phyloP scores from a whole-genome alignment of 164 flowering plant genomes.

The Stephania yunnanensis region DNA sequence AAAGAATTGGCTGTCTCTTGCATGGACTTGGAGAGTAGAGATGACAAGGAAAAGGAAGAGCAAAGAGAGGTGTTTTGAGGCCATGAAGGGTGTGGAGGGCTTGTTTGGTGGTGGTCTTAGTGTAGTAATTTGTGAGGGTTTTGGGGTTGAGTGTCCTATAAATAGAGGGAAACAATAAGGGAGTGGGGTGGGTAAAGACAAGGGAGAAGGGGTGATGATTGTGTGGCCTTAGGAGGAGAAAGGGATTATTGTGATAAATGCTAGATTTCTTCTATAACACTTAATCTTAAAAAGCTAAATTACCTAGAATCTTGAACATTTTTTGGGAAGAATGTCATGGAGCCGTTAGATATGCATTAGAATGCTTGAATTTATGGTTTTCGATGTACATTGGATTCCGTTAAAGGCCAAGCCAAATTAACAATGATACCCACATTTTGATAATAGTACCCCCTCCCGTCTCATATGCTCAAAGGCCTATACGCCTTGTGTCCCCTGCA shows the following conservation, averaged over 20 bases:
- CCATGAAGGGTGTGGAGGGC: conserved; percentile 16
- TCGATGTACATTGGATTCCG: neutral
- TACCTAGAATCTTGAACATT: too few species aligned
- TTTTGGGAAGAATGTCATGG: too few species aligned
- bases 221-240: conserved; percentile 10
- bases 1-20: conserved; percentile 44
- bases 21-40: conserved; percentile 24
- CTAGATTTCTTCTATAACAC: neutral
- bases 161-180: neutral
- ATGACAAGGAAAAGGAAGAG: conserved; percentile 20
- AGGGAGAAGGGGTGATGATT: conserved; percentile 13
- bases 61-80: conserved; percentile 15
- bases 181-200: neutral
- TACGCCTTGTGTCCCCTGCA: neutral
- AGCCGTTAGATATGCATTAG: too few species aligned
- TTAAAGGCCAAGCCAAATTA: neutral
- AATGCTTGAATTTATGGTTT: too few species aligned
- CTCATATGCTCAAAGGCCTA: neutral
- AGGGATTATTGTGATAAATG: neutral
- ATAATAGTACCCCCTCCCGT: neutral
- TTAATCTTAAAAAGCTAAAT: too few species aligned
- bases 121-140: neutral
- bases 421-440: neutral
- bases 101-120: neutral
- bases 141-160: conserved; percentile 9